Evolutionary conservation across 2,329 filamentous ascomycete genomes (phyloP), one percentile per base, ranked within the genome.

Genomic region (Cordyceps farinosa): DNA sequence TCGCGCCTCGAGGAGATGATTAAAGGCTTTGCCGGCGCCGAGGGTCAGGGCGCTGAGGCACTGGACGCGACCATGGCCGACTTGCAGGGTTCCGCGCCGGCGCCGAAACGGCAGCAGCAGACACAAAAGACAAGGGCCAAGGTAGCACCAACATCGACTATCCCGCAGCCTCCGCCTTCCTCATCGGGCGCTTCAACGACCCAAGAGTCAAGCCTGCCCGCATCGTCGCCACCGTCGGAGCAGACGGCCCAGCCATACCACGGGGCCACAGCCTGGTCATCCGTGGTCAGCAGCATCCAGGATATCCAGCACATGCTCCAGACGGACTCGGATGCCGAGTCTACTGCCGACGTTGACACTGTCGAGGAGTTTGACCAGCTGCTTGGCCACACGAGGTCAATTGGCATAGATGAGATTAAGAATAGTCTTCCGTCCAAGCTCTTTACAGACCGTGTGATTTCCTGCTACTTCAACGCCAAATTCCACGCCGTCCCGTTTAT

Each of bases 1-100:
- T 74, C 73, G 64, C 73, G 71, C 66, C 73, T 80, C 3, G 78
- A 80, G 66, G 71, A 75, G 62, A 71, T 80, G 65, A 76, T 80
- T 38, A 76, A 73, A 61, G 70, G 70, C 9, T 68, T 79, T 15
- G 71, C 76, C 1, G 64, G 68, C 5, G 36, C 57, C 34, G 57
- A 52, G 15, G 47, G 29, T 1, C 15, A 34, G 3, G 22, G n/a
- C 11, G 38, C 38, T 7, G 38, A 56, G n/a, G 9, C 10, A 4
- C 3, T 29, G 45, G 10, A 22, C 29, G 47, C 15, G 11, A n/a
- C 30, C 3, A 27, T 34, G 30, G 29, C 17, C 10, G 38, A 44
- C 11, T 3, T 29, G 29, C 48, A 45, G 5, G 34, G 15, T n/a
- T 22, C 38, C 2, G 30, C 29, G 58, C 38, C 40, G 13, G 10